Evolutionary conservation across 2,329 filamentous ascomycete species (phyloP).

Genomic region (Cytospora piceae): DNA sequence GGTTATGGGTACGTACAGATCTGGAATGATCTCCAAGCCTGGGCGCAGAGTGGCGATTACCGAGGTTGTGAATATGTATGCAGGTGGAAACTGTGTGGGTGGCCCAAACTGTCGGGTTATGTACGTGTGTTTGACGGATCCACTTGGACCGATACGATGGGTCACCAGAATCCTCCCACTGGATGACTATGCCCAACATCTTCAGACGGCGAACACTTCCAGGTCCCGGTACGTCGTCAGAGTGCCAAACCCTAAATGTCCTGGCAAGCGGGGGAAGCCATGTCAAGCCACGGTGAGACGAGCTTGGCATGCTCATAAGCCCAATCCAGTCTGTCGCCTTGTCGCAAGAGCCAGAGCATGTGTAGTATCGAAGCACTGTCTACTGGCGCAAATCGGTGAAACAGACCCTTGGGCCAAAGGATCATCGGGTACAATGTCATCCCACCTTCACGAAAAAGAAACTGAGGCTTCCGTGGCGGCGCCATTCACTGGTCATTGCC

Average conservation of each 20-base stretch:
- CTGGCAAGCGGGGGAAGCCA: too few relatives aligned
- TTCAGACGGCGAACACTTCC: background rate
- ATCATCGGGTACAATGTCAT: too few relatives aligned
- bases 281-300: too few relatives aligned
- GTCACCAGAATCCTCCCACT: background rate
- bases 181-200: background rate
- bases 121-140: background rate
- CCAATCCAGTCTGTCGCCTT: background rate
- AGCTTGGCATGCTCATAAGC: too few relatives aligned
- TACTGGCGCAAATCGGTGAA: background rate
- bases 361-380: background rate
- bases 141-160: background rate
- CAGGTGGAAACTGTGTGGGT: background rate
- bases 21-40: background rate
- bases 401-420: too few relatives aligned
- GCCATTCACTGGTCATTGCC: too few relatives aligned
- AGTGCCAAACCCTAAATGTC: too few relatives aligned
- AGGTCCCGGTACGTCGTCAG: background rate
- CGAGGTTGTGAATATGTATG: background rate
- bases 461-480: too few relatives aligned
- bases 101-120: background rate
- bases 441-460: too few relatives aligned
- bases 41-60: background rate
- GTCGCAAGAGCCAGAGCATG: background rate
- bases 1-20: background rate